Base-by-base conservation (phyloP, 2,329 filamentous ascomycete genomes). In the Grosmannia huntii region DNA sequence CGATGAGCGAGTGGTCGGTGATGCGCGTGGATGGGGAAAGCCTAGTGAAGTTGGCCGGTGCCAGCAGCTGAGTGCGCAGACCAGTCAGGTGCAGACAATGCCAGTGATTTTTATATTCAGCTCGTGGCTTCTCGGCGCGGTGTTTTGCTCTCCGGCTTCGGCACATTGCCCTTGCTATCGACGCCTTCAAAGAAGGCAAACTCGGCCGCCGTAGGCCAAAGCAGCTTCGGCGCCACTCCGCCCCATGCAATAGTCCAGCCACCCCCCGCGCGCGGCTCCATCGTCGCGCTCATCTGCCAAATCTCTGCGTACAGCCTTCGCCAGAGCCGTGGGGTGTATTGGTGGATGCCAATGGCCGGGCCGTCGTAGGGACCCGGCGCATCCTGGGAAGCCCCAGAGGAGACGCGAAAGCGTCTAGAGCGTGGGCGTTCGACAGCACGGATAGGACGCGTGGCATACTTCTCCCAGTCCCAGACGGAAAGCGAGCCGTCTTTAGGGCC, bases 11-110 rank as follows among this genome's bases (percentile, higher is more conserved):
- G 60, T 92, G 87, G 88, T 79, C 89, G 19, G 82, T 81, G 2
- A 84, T 92, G 81, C 79, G 88, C 38, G 83, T 90, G 1, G 86
- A 90, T 60, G 81, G 84, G 3, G 80, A 86, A 19, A 80, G 72
- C 0, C 67, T 92, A 70, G 72, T 68, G 31, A 84, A 79, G 72
- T 68, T 91, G 65, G 85, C 81, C 1, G 56, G 31, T 2, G 16
- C 53, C 25, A 38, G 19, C 51, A n/a, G 23, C 19, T 14, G 23
- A 33, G 21, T 11, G 53, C 41, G 7, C 41, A 44, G 41, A 44
- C 16, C 19, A 4, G 21, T 19, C 19, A n/a, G 41, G 19, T 9
- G 16, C 38, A 44, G 3, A 6, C 7, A 9, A 3, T 4, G n/a
- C 16, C 36, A 4, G 41, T 19, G 41, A 9, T n/a, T 7, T 44